Conservation (phyloP, 805 yeast species). For the Candida silvicultrix region DNA sequence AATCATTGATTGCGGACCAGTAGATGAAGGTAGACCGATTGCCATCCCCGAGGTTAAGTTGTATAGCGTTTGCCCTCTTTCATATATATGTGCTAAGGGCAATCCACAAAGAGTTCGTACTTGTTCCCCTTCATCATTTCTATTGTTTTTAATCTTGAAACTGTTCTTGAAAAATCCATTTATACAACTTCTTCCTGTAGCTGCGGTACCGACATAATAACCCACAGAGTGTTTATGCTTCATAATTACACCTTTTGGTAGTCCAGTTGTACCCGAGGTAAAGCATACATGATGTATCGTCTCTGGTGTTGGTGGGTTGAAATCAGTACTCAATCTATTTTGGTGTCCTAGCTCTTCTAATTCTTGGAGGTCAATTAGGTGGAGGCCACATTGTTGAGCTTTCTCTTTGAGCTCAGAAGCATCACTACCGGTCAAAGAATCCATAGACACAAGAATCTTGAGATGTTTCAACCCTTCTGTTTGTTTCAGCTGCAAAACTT, state of each 20-base stretch:
- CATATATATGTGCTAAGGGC: not conserved
- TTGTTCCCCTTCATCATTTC: conserved; percentile 3
- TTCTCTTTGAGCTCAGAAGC: not conserved
- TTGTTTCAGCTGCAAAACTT: conserved; percentile 31
- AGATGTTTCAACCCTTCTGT: conserved; percentile 20
- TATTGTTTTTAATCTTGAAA: not conserved
- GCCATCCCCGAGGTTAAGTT: not conserved
- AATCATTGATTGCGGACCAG: not conserved
- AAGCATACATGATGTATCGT: conserved; percentile 43
- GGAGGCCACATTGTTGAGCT: conserved; percentile 7
- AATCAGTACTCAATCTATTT: conserved; percentile 24
- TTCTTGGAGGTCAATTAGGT: conserved; percentile 26
- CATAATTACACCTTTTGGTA: conserved; percentile 55
- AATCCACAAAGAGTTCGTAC: not conserved
- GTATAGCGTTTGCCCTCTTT: not conserved
- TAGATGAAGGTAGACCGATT: not conserved
- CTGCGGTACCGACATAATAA: conserved; percentile 19
- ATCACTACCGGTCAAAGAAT: conserved; percentile 23
- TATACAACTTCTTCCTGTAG: not conserved
- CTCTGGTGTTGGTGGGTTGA: conserved; percentile 26
- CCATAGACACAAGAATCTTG: conserved; percentile 39
- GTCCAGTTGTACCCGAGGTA: conserved; percentile 59
- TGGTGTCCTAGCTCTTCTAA: conserved; percentile 24
- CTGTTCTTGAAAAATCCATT: not conserved
- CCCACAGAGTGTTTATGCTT: conserved; percentile 39